phyloP scores from a whole-genome alignment of 2,329 filamentous ascomycete genomes.

The Botrytis squamosa region DNA sequence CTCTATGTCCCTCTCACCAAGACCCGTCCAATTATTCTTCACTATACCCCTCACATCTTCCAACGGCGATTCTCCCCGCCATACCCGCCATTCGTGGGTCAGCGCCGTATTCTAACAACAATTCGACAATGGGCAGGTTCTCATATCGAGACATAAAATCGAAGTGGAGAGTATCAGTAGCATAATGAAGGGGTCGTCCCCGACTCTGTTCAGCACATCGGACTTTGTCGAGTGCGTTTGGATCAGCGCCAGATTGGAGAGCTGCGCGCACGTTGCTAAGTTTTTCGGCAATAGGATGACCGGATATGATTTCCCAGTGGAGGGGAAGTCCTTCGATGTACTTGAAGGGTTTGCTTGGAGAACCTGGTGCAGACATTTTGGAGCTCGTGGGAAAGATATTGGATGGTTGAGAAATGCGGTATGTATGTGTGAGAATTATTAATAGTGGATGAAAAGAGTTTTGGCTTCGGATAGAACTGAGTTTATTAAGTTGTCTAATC shows the following conservation, averaged over 20 bases:
- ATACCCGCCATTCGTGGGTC: background rate
- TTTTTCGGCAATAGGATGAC: background rate
- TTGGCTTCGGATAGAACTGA: background rate
- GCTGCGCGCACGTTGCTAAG: background rate
- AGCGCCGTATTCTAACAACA: slow-evolving; percentile 8
- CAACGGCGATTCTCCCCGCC: background rate
- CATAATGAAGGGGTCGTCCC: background rate
- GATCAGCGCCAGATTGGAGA: background rate
- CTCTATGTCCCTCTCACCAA: background rate
- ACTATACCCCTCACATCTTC: background rate
- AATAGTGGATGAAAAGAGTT: background rate
- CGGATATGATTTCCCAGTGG: background rate
- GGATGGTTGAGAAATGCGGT: background rate
- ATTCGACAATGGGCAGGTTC: background rate
- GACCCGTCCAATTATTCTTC: background rate
- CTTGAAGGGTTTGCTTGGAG: background rate
- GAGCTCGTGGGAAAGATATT: background rate
- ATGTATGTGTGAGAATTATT: too few species aligned
- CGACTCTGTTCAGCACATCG: background rate
- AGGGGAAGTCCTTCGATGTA: background rate
- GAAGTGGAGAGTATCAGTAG: too few species aligned
- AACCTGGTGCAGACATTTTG: background rate
- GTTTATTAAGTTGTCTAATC: too few species aligned
- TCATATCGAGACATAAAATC: slow-evolving; percentile 2
- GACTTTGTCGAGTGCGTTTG: background rate